Evolutionary conservation across 2,329 filamentous ascomycete genomes (phyloP).

Genomic region (Mariannaea sp.): DNA sequence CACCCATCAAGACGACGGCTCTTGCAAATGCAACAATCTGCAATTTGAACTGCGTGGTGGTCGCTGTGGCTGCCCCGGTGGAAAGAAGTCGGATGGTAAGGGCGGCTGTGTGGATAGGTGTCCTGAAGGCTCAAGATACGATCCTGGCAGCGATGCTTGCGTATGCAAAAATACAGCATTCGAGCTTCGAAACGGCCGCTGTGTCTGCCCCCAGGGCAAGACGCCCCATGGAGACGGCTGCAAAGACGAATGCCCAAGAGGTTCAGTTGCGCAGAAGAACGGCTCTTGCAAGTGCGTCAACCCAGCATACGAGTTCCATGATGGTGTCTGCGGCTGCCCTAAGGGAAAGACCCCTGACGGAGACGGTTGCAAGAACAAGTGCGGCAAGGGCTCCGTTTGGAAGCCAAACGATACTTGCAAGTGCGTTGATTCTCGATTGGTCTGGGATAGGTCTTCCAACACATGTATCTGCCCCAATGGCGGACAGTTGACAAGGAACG

Average conservation of each 20-base stretch:
- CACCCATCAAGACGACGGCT: not conserved
- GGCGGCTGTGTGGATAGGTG: not conserved
- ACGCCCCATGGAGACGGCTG: not conserved
- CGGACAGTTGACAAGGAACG: not conserved
- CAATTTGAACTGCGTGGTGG: not conserved
- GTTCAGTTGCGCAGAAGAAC: not conserved
- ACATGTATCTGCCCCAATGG: not conserved
- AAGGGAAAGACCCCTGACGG: not conserved
- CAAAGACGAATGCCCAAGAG: not conserved
- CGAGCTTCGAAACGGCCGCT: too few species aligned
- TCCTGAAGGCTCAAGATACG: not conserved
- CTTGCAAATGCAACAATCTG: not conserved
- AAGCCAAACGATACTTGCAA: not conserved
- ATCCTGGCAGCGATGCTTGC: not conserved
- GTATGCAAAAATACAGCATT: not conserved
- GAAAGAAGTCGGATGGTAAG: not conserved
- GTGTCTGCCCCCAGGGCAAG: not conserved
- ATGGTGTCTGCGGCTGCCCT: not conserved
- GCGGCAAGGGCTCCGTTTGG: not conserved
- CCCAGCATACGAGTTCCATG: not conserved
- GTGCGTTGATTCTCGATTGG: not conserved
- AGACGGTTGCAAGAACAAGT: not conserved
- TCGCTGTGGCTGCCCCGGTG: not conserved
- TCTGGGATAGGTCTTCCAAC: not conserved
- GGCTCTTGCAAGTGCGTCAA: not conserved